Base-by-base conservation (phyloP, 106 monocot genomes). In the Cymbidium sinense region DNA sequence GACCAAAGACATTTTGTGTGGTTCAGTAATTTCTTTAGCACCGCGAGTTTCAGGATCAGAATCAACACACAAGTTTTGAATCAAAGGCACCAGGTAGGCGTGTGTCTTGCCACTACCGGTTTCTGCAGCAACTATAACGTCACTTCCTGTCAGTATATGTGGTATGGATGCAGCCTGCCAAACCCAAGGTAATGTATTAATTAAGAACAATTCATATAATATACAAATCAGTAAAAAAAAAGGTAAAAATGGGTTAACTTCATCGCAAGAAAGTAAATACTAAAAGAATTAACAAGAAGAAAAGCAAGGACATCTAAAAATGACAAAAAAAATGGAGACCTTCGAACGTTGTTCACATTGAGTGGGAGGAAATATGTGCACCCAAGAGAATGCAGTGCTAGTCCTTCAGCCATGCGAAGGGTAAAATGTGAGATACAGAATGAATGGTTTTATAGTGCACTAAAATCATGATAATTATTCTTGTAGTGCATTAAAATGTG, bases 81-180 rank as follows among this genome's bases (percentile, higher is more conserved):
- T 85, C 79, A 99, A 80, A 70, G 98, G 98, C 25, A 94, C 86
- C 44, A 99, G 82, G 75, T 99, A 99, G 12, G 92, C 87, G 78
- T 99, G 94, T 43, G 98, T 99, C 87, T 99, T 99, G 39, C 98
- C 98, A 64, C 98, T 99, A 43, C 98, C 94, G 37, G 98, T 99
- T 77, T 99, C 94, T 67, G 98, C 98, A 41, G 98, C 98, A 78
- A 99, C 51, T 62, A 94, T 52, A n/a, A 90, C 92, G 83, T 99
- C 98, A 5, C 85, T 87, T 33, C 92, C 92, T 34, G 80, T 83
- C 70, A 94, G 85, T 81, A 99, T 85, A 75, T 83, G 92, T 52
- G 98, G 98, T 43, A 99, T 83, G 58, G 90, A 85, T 28, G 92
- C 83, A 84, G 92, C 98, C 98, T 99, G 86, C 54, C 84, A 81